phyloP scores from a whole-genome alignment of 345 rosid genomes.

The Salix suchowensis region DNA sequence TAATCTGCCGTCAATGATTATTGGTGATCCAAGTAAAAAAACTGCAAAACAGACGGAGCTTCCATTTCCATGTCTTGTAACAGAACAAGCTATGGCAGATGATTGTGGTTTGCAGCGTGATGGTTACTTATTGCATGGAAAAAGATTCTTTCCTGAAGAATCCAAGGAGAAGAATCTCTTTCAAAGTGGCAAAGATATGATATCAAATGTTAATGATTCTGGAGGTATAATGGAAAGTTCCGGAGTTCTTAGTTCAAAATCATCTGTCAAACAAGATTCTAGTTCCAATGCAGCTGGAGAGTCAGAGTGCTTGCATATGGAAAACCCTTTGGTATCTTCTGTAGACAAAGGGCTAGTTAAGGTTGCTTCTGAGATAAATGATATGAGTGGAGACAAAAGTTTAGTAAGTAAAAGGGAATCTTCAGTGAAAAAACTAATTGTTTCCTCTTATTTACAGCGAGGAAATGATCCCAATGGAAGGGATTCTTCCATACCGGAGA shows the following conservation, averaged over 20 bases:
- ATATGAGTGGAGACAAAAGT: constrained; percentile 15
- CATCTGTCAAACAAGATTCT: constrained; percentile 23
- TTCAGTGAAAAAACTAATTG: background rate
- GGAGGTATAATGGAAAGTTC: constrained; percentile 12
- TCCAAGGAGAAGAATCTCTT: constrained; percentile 2
- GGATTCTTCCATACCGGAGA: constrained; percentile 16
- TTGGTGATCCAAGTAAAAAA: constrained; percentile 21
- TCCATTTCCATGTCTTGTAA: constrained; percentile 16
- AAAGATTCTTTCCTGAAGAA: constrained; percentile 23
- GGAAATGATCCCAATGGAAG: constrained; percentile 22
- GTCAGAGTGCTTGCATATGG: constrained; percentile 18
- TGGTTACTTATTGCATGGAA: constrained; percentile 12
- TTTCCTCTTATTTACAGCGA: constrained; percentile 15
- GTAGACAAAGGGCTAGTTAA: constrained; percentile 18
- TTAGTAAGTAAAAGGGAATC: constrained; percentile 8
- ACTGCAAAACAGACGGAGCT: constrained; percentile 23
- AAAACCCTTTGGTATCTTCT: constrained; percentile 13
- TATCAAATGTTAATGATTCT: constrained; percentile 3
- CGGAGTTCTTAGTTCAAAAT: constrained; percentile 5
- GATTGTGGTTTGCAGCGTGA: constrained; percentile 16
- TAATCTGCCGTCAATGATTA: constrained; percentile 15
- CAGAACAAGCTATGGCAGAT: constrained; percentile 17
- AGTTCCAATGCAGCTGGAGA: constrained; percentile 14
- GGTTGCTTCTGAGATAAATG: constrained; percentile 25
- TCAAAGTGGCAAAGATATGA: constrained; percentile 10